Evolutionary conservation across 768 basidiomycete species (phyloP), one percentile per base, ranked within the genome.

Genomic region (Suillus decipiens): DNA sequence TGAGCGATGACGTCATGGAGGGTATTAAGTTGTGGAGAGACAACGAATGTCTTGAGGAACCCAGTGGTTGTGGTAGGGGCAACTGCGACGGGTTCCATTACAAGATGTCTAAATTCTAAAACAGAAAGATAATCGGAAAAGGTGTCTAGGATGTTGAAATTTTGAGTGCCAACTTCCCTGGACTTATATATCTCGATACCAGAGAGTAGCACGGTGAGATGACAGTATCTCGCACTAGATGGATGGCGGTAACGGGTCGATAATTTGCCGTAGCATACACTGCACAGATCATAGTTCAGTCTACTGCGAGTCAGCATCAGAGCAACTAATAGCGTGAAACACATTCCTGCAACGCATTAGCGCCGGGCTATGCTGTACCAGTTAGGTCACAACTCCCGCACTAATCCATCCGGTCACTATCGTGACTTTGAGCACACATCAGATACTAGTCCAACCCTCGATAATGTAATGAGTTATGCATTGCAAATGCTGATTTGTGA

Each of bases 1-100:
- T 55, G 66, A 55, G 69, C 64, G n/a, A 75, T 33, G 31, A 73
- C 60, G 15, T 72, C 69, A 17, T 67, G 55, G 7, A 74, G 65
- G 7, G 70, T 75, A 6, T 36, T 45, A 7, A 61, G 47, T 17
- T 36, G 63, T 9, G 64, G 50, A 47, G 64, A 54, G 60, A 65
- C n/a, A 54, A 60, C 11, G 3, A 66, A 61, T 6, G 66, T 50
- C 36, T 24, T 37, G 11, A 62, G 58, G 36, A 53, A 45, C 12
- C 63, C 43, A 10, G 67, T 59, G 37, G 64, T 55, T 50, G 64
- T n/a, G 42, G 57, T 31, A 7, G 70, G 57, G 11, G 66, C 24
- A 11, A 67, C 36, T 43, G 62, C 62, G 62, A 68, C 51, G 43
- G 67, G 42, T 15, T 72, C 59, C 72, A 66, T 66, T 64, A 54